phyloP scores from a whole-genome alignment of 495 filamentous ascomycete genomes.

The Bryoglossum gracile region DNA sequence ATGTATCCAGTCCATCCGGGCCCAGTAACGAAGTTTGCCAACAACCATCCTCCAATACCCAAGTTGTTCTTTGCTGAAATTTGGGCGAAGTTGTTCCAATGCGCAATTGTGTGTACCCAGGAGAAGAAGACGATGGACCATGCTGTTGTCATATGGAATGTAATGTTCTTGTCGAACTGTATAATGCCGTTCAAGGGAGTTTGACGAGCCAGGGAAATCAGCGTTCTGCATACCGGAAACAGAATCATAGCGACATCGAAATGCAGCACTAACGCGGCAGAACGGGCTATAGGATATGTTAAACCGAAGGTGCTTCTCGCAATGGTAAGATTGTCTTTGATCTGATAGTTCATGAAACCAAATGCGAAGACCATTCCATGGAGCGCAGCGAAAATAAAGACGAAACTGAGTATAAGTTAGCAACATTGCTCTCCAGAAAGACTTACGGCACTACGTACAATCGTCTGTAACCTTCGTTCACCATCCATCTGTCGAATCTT shows the following conservation, averaged over 20 bases:
- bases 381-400: constrained; percentile 58
- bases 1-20: constrained; percentile 76
- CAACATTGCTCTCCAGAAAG: not conserved
- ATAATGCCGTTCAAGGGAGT: constrained; percentile 72
- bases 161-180: constrained; percentile 76
- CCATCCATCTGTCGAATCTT: constrained; percentile 59
- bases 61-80: constrained; percentile 62
- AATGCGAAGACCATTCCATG: constrained; percentile 66
- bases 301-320: constrained; percentile 57
- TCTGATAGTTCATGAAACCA: constrained; percentile 65
- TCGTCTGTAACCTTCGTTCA: constrained; percentile 69
- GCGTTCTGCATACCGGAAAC: constrained; percentile 71
- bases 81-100: constrained; percentile 75
- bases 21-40: constrained; percentile 63
- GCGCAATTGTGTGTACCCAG: constrained; percentile 71
- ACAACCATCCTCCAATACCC: constrained; percentile 63
- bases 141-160: constrained; percentile 71
- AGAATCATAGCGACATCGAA: constrained; percentile 68
- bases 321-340: constrained; percentile 61
- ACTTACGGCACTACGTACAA: constrained; percentile 42
- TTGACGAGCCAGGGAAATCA: constrained; percentile 67
- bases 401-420: constrained; percentile 44
- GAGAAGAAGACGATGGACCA: constrained; percentile 80
- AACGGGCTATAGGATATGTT: constrained; percentile 63
- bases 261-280: constrained; percentile 63